Evolutionary conservation across 768 basidiomycete genomes (phyloP).

Genomic region (Phlebiopsis gigantea): DNA sequence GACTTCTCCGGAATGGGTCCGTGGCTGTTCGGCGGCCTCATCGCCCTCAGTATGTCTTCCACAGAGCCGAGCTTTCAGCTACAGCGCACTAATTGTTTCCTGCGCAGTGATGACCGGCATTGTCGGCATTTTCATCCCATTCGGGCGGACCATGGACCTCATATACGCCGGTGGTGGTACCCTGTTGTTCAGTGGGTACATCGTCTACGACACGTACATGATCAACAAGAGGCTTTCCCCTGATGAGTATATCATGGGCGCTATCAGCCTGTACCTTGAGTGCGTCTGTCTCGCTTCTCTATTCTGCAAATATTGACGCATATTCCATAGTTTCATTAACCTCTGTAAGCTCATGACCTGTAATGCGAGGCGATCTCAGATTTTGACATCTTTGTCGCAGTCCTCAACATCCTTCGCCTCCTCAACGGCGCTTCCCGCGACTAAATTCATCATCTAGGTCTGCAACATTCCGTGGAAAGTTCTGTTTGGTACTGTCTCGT

Average conservation of each 20-base stretch:
- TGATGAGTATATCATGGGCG: constrained; percentile 90
- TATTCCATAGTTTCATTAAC: constrained; percentile 65
- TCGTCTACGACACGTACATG: constrained; percentile 86
- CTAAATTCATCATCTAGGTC: no score
- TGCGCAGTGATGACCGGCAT: constrained; percentile 69
- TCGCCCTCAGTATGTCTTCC: constrained; percentile 62
- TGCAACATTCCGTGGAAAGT: no score
- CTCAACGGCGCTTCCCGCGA: constrained; percentile 42
- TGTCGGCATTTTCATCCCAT: constrained; percentile 84
- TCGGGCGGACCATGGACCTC: constrained; percentile 75
- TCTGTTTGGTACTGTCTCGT: neutral
- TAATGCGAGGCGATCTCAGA: neutral
- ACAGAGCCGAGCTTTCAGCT: no score
- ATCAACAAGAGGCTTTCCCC: constrained; percentile 87
- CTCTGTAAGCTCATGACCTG: constrained; percentile 54
- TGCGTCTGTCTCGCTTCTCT: constrained; percentile 33
- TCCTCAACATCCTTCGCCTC: constrained; percentile 82
- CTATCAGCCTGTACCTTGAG: constrained; percentile 94
- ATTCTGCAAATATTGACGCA: constrained; percentile 1
- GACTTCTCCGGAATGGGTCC: constrained; percentile 93
- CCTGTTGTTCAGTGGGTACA: constrained; percentile 83
- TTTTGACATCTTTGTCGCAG: constrained; percentile 29
- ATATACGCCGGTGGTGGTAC: constrained; percentile 74
- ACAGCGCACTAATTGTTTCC: neutral
- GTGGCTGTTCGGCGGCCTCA: constrained; percentile 80